Base-by-base conservation (phyloP, 352 stramenopile species). In the Globisporangium cylindrosporum region DNA sequence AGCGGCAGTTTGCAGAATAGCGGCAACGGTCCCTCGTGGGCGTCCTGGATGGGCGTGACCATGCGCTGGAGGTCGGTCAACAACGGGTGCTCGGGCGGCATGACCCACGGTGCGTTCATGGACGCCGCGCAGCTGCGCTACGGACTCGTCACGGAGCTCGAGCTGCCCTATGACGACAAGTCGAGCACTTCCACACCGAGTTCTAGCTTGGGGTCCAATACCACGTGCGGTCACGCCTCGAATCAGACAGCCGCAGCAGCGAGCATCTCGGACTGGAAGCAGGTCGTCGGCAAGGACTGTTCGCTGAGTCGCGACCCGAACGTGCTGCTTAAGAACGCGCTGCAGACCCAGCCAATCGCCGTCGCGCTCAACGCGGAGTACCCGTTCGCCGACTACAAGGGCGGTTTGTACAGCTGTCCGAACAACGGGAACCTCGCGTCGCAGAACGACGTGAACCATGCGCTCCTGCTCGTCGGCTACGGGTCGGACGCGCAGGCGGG, bases 61-160 rank as follows among this genome's bases (percentile, higher is more conserved):
- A 90, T 91, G 59, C 88, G 78, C 61, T 93, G 85, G 85, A 79
- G 89, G 66, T 90, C 82, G 6, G 67, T 70, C 53, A 93, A 93
- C 73, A 66, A 90, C n/a, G 82, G 80, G 12, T 93, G 85, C 36
- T 80, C 89, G 18, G 85, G 85, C 63, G 85, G 85, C 24, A 93
- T 93, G 85, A 93, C 85, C 18, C 85, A 93, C 64, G 84, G 84
- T 5, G 85, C 82, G n/a, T 89, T 93, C 63, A 81, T 84, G 48
- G 85, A 93, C 54, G 82, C 85, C 0, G 82, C 79, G 8, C 74
- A 86, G 70, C 81, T 81, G 34, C 62, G 73, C 10, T 84, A 82
- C 68, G 75, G 81, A 15, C 79, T 93, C 3, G 64, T 91, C 27
- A 82, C 82, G 34, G 81, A 87, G 56, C 78, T 93, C 53, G 80